A percentile compares a stretch with the other conserved stretches of the same genome.
These are phyloP conservation scores for Venturia oleaginea DNA, from an alignment of 2,329 filamentous ascomycete species.

Conservation along the genomic window DNA sequence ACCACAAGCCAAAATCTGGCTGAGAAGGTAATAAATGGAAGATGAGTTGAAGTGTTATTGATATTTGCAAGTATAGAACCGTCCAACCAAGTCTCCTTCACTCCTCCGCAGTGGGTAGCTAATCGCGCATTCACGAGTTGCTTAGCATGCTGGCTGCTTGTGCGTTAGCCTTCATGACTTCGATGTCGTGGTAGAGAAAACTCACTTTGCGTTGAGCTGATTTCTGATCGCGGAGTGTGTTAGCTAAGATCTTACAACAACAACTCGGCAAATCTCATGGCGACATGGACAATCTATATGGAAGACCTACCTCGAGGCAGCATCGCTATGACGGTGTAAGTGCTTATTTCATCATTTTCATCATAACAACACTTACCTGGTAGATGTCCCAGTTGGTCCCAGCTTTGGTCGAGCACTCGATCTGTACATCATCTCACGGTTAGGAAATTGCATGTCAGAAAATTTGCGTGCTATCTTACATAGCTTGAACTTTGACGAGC, in stretches of 20 bases:
- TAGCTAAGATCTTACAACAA: not conserved
- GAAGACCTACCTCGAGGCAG: not conserved
- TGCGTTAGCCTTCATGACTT: not conserved
- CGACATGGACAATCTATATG: not conserved
- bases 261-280: too few species aligned
- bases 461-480: not conserved
- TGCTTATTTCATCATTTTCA: not conserved
- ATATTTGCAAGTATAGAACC: not conserved
- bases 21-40: not conserved
- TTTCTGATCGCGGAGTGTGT: not conserved
- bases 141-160: not conserved
- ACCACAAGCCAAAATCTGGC: not conserved
- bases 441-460: not conserved
- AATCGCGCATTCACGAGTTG: not conserved
- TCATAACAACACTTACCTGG: not conserved
- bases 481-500: not conserved
- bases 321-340: not conserved
- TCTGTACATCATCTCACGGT: not conserved
- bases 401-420: not conserved
- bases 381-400: not conserved
- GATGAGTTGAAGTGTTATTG: not conserved
- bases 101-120: not conserved
- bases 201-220: not conserved
- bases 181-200: not conserved
- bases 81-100: not conserved